A percentile compares a stretch with the other conserved stretches of the same genome.
These are phyloP conservation scores for Centaurea solstitialis DNA, from an alignment of 129 eudicot genomes.

Conservation along the genomic window DNA sequence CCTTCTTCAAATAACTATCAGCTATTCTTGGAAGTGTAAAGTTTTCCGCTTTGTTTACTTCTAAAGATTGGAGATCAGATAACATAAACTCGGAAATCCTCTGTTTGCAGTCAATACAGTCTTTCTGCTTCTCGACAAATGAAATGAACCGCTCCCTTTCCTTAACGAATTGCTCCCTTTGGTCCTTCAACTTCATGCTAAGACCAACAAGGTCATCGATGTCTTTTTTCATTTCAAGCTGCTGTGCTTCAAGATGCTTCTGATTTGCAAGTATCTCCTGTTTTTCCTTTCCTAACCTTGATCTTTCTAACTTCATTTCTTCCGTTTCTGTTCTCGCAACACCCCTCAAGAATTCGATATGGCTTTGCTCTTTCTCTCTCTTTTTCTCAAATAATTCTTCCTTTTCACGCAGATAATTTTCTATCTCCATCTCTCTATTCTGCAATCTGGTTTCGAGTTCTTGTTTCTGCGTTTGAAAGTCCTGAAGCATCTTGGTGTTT, in stretches of 20 bases:
- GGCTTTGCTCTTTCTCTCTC: conserved; percentile 35
- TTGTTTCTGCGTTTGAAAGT: conserved; percentile 63
- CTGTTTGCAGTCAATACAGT: conserved; percentile 75
- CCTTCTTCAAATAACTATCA: conserved; percentile 62
- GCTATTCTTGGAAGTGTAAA: conserved; percentile 57
- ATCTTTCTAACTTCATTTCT: conserved; percentile 71
- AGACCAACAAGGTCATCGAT: conserved; percentile 73
- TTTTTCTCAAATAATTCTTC: conserved; percentile 67
- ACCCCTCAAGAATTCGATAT: conserved; percentile 56
- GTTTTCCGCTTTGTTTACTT: conserved; percentile 47
- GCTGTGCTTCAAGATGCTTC: conserved; percentile 67
- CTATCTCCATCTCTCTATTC: conserved; percentile 56
- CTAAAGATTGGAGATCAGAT: conserved; percentile 73
- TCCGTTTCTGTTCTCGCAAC: conserved; percentile 73
- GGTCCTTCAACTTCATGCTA: conserved; percentile 82
- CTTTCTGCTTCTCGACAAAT: conserved; percentile 66
- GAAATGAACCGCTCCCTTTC: conserved; percentile 82
- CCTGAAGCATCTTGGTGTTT: conserved; percentile 58
- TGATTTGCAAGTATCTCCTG: conserved; percentile 55
- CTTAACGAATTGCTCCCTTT: conserved; percentile 71
- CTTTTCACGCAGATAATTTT: conserved; percentile 47
- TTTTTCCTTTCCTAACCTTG: conserved; percentile 58
- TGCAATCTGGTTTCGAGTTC: conserved; percentile 67
- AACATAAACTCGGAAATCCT: conserved; percentile 59
- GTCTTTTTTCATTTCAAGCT: conserved; percentile 76